A percentile compares a stretch with the other conserved stretches of the same genome.
Evolutionary conservation across 345 rosid species (phyloP).

Genomic region (Citrus medica): DNA sequence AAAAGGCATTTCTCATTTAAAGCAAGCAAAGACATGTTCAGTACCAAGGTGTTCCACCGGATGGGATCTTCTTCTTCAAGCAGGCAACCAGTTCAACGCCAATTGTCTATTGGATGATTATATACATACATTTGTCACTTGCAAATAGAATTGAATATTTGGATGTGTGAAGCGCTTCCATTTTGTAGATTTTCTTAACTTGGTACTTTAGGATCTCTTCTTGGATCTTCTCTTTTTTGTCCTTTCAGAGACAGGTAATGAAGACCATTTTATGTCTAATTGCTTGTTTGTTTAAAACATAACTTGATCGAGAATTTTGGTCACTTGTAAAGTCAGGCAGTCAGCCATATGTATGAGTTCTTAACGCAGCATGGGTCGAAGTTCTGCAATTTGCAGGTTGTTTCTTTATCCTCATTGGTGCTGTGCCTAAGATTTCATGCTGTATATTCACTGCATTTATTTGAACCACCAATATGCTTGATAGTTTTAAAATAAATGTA

Average conservation of each 20-base stretch:
- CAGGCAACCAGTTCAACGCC: slow-evolving; percentile 14
- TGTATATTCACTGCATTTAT: too few relatives aligned
- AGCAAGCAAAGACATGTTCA: slow-evolving; percentile 26
- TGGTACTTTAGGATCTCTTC: background rate
- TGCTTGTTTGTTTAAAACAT: background rate
- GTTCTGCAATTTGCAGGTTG: background rate
- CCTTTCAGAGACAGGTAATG: background rate
- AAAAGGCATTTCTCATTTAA: slow-evolving; percentile 47
- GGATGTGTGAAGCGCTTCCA: slow-evolving; percentile 9
- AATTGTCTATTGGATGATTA: slow-evolving; percentile 22
- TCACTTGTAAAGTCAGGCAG: background rate
- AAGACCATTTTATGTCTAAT: slow-evolving; percentile 3
- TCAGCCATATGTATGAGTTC: background rate
- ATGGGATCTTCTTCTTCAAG: slow-evolving; percentile 30
- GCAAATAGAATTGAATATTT: slow-evolving; percentile 17
- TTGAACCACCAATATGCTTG: too few relatives aligned
- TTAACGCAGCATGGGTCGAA: background rate
- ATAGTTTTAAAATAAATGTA: too few relatives aligned
- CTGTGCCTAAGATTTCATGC: too few relatives aligned
- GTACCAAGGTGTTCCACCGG: slow-evolving; percentile 28
- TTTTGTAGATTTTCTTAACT: slow-evolving; percentile 5
- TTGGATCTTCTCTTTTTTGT: background rate
- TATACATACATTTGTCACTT: slow-evolving; percentile 9
- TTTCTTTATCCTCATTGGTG: background rate
- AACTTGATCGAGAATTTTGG: background rate